phyloP scores from a whole-genome alignment of 2,329 filamentous ascomycete species.

The Stromatinia cepivora region DNA sequence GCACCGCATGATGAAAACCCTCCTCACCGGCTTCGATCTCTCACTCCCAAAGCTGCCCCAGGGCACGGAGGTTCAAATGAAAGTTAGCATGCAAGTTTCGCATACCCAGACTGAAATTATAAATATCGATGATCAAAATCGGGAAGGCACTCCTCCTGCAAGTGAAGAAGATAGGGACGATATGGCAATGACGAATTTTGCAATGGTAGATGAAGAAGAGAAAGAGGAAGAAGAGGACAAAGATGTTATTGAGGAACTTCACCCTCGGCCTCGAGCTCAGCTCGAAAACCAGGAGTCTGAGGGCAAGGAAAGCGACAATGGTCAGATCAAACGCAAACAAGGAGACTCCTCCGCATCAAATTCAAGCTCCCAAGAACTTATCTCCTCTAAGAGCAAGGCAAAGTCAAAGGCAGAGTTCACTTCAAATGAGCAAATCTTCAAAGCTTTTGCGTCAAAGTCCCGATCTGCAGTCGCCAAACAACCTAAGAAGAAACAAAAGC shows the following conservation, averaged over 20 bases:
- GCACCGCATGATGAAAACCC: not conserved
- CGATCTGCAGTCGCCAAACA: not conserved
- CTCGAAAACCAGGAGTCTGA: too few species aligned
- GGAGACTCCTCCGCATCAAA: not conserved
- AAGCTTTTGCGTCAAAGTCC: too few species aligned
- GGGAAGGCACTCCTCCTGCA: not conserved
- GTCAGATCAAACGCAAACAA: not conserved
- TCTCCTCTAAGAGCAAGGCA: too few species aligned
- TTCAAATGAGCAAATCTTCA: not conserved
- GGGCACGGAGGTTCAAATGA: not conserved
- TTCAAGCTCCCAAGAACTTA: too few species aligned
- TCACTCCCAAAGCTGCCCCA: not conserved
- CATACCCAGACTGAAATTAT: not conserved
- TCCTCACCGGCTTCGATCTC: not conserved
- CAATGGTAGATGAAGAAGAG: not conserved
- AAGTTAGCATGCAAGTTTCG: not conserved
- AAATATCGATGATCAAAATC: not conserved
- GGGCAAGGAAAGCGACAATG: too few species aligned
- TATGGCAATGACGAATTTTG: not conserved
- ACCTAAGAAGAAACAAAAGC: not conserved
- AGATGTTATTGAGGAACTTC: too few species aligned
- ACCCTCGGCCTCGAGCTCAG: too few species aligned
- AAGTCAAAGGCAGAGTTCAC: too few species aligned
- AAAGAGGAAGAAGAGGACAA: not conserved
- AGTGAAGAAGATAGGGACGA: not conserved